Evolutionary conservation across 2,329 filamentous ascomycete genomes (phyloP).

Genomic region (Rhynchosporium agropyri): DNA sequence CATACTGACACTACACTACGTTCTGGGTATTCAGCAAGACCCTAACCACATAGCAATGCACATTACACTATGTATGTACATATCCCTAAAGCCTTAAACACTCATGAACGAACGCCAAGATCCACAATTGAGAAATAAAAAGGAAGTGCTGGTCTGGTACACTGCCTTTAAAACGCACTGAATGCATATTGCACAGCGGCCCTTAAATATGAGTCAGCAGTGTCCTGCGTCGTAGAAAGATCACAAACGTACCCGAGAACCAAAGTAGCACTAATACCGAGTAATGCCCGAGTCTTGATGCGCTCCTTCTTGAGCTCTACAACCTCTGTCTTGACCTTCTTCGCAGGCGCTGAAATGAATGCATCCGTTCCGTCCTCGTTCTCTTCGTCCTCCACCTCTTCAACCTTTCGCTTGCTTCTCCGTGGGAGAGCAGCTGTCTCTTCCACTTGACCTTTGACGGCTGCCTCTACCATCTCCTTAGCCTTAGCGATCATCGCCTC

Average conservation of each 20-base stretch:
- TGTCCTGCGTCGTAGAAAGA: neutral
- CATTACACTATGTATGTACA: constrained; percentile 2
- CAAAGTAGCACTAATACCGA: constrained; percentile 84
- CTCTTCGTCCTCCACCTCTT: constrained; percentile 62
- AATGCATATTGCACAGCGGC: constrained; percentile 43
- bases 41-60: constrained; percentile 4
- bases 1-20: constrained; percentile 1
- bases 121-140: constrained; percentile 24
- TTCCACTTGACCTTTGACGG: constrained; percentile 48
- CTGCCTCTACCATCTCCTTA: constrained; percentile 82
- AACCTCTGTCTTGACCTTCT: constrained; percentile 76
- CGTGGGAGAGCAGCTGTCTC: constrained; percentile 28
- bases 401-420: constrained; percentile 72
- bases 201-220: constrained; percentile 33
- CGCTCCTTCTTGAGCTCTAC: constrained; percentile 81
- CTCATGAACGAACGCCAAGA: constrained; percentile 15
- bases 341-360: constrained; percentile 54
- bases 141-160: constrained; percentile 14
- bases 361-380: constrained; percentile 51
- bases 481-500: constrained; percentile 84
- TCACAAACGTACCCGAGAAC: constrained; percentile 78
- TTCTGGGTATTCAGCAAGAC: constrained; percentile 34
- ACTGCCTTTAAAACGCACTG: constrained; percentile 34
- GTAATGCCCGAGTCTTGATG: constrained; percentile 80
- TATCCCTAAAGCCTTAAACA: neutral